Base-by-base conservation (phyloP, 495 filamentous ascomycete genomes). In the Cladorrhinum samala region DNA sequence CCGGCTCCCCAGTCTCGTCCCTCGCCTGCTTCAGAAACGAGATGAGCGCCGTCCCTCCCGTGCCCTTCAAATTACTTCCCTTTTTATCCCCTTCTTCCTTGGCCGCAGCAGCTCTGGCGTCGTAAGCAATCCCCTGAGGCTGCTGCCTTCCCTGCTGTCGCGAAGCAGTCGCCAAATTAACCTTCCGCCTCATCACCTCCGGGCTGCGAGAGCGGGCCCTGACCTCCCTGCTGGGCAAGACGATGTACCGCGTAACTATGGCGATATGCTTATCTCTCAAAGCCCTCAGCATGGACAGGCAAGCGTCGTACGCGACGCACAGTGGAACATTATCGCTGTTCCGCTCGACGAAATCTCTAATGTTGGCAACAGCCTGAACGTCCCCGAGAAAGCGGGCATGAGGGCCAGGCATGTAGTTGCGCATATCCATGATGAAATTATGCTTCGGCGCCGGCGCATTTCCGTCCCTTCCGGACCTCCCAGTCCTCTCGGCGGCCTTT, bases 371-470 rank as follows among this genome's bases (percentile, higher is more conserved):
- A 1, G 72, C 72, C 40, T 81, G 79, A 18, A 96, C 83, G 47
- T 92, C 84, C 49, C 88, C 77, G 0, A 98, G 75, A 71, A 98
- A 98, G 16, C 86, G 85, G 1, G 89, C 85, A 62, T 98, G 93
- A 0, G 88, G 80, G 1, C 90, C 90, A 3, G 93, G 93, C 93
- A 98, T 98, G 72, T 98, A 98, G 2, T 74, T 79, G 46, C 91
- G 88, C 93, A 98, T 98, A 51, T 96, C 93, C 60, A 86, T 82
- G 64, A 97, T 89, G 76, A 98, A 98, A 58, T 89, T 91, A 71
- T 96, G 83, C 20, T 82, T 80, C 13, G 85, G 78, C 7, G 78
- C 76, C 13, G 79, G 73, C 4, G 77, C 71, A 9, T 74, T n/a
- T n/a, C n/a, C n/a, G 72, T 3, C 78, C 79, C 38, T 81, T 77